Percentiles rank a stretch among this genome's conserved stretches.
Conservation (phyloP, 116 monocot genomes). For the Cymodocea nodosa region DNA sequence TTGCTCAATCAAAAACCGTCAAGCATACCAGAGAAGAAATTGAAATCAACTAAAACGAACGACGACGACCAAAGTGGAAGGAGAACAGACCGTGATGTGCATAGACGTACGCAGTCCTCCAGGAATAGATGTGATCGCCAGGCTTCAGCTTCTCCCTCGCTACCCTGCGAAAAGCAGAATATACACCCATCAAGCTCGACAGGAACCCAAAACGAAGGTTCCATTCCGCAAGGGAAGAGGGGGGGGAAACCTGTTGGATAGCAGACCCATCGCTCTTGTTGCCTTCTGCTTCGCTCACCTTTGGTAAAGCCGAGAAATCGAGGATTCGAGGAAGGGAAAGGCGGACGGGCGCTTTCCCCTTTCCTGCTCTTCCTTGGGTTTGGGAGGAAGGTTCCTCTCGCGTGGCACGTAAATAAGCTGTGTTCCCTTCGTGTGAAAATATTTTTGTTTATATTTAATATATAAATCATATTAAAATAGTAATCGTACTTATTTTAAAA, state of each 20-base stretch:
- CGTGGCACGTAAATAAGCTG: too few species aligned
- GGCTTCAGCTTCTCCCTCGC: constrained; percentile 46
- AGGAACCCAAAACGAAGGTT: background rate
- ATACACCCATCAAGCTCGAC: background rate
- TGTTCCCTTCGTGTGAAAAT: too few species aligned
- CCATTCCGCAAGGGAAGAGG: background rate
- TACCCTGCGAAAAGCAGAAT: constrained; percentile 16
- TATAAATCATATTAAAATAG: too few species aligned
- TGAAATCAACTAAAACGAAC: too few species aligned
- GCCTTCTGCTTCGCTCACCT: background rate
- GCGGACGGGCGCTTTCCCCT: background rate
- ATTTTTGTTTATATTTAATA: too few species aligned
- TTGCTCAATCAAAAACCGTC: too few species aligned
- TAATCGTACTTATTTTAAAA: too few species aligned
- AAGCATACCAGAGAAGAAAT: too few species aligned
- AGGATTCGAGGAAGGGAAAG: background rate
- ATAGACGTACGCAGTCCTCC: constrained; percentile 57
- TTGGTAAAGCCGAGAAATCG: too few species aligned
- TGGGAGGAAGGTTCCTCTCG: too few species aligned
- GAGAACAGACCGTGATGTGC: constrained; percentile 54
- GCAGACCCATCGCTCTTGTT: constrained; percentile 29
- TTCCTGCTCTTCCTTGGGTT: too few species aligned
- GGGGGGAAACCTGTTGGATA: constrained; percentile 37
- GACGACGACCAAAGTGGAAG: background rate
- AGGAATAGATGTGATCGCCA: constrained; percentile 80